Evolutionary conservation across 495 filamentous ascomycete genomes (phyloP), one percentile per base, ranked within the genome.

Genomic region (Wilcoxina mikolae): DNA sequence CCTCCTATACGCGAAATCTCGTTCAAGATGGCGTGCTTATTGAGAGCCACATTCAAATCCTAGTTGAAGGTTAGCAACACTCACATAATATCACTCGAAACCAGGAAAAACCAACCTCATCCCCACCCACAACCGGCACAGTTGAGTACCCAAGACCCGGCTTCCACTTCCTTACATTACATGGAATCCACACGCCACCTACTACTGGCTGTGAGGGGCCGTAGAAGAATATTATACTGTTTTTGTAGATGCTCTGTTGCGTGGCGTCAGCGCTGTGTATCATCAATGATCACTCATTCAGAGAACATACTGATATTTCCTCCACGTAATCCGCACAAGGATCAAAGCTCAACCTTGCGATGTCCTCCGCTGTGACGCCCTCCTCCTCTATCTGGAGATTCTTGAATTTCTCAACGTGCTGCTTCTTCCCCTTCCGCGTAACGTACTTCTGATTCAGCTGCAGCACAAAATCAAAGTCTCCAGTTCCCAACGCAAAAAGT

Each of bases 391-490:
- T 67, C 53, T 76, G 74, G 12, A 94, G 67, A 60, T 94, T 94
- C 70, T 94, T 93, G 71, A 78, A 95, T 53, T 73, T 75, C 4
- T 60, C 45, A 1, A 3, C 25, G 10, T 27, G 12, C 43, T 66
- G 41, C 41, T 58, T 60, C 23, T 56, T 50, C 55, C 43, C 25
- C 48, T 61, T 57, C 69, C 46, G 61, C 66, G 28, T 51, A n/a
- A 65, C 60, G 45, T 68, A 71, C 56, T 75, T 79, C 4, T 71
- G 55, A 5, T 78, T 74, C 9, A 96, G 69, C 61, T 83, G 75
- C 26, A 96, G 70, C 29, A 94, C 68, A 61, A 95, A 87, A 62
- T 96, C 86, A 65, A 87, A 96, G 26, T 93, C 87, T 9, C 69
- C 68, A 12, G 83, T 71, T 0, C 79, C 73, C 2, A 80, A 72